Percentiles rank a stretch among this genome's conserved stretches.
phyloP scores from a whole-genome alignment of 345 rosid species.

The Streptanthus diversifolius region DNA sequence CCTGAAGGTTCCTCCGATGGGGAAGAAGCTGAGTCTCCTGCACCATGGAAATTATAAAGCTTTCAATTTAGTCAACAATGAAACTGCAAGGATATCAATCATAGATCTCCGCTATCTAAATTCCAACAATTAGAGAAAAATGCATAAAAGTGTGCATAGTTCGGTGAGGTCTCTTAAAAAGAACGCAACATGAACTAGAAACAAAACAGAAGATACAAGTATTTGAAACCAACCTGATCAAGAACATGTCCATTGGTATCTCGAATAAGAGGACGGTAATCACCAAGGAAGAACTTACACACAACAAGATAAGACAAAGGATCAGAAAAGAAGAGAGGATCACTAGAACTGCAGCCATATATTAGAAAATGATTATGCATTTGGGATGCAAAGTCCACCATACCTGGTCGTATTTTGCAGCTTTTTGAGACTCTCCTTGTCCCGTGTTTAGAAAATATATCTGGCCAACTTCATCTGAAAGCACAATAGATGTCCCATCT shows the following conservation, averaged over 20 bases:
- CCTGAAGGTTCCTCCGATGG: conserved; percentile 85
- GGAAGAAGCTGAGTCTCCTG: conserved; percentile 94
- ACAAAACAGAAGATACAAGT: conserved; percentile 20
- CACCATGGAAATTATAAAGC: conserved; percentile 32
- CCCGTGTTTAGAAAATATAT: conserved; percentile 89
- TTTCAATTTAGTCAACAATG: background rate
- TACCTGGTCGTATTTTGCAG: conserved; percentile 98
- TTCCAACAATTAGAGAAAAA: background rate
- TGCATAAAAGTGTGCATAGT: background rate
- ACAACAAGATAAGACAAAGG: conserved; percentile 16
- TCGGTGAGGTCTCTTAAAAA: background rate
- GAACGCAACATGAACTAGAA: conserved; percentile 16
- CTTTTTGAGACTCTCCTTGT: conserved; percentile 95
- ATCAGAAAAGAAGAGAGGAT: conserved; percentile 22
- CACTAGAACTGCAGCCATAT: conserved; percentile 6
- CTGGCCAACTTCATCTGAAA: conserved; percentile 99
- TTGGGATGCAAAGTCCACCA: conserved; percentile 11
- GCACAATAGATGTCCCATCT: conserved; percentile 98
- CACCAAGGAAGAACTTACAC: conserved; percentile 95
- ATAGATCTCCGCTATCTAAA: background rate
- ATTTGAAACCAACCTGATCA: conserved; percentile 73
- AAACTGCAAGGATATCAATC: conserved; percentile 6
- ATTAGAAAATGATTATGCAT: conserved; percentile 23
- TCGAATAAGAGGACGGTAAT: conserved; percentile 90
- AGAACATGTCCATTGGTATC: conserved; percentile 81